A percentile compares a stretch with the other conserved stretches of the same genome.
phyloP scores from a whole-genome alignment of 2,329 filamentous ascomycete genomes.

The Pseudopithomyces chartarum region DNA sequence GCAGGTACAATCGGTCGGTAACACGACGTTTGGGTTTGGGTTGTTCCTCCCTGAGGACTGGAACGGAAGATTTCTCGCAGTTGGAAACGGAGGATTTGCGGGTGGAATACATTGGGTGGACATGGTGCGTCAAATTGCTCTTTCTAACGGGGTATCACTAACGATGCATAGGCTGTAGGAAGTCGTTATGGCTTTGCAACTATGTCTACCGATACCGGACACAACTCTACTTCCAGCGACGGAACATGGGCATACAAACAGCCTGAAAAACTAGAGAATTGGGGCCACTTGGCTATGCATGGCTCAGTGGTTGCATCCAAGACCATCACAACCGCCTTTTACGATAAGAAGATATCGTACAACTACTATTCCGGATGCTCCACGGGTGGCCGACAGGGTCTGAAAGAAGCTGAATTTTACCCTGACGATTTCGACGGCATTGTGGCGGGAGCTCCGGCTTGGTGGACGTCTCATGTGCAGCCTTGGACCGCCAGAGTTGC shows the following conservation, averaged over 20 bases:
- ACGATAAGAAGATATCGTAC: conserved; percentile 49
- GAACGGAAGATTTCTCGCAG: conserved; percentile 45
- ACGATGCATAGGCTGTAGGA: conserved; percentile 23
- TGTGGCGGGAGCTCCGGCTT: conserved; percentile 58
- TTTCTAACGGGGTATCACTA: neutral
- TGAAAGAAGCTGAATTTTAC: conserved; percentile 59
- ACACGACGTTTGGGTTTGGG: conserved; percentile 45
- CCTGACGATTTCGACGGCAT: conserved; percentile 64
- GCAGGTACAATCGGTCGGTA: conserved; percentile 42
- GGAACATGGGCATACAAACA: conserved; percentile 47
- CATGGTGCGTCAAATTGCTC: conserved; percentile 44
- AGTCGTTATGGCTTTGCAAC: conserved; percentile 49
- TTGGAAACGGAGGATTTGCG: conserved; percentile 54
- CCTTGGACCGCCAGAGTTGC: conserved; percentile 52
- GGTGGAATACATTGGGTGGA: conserved; percentile 56
- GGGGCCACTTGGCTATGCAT: conserved; percentile 48
- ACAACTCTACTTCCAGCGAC: conserved; percentile 44
- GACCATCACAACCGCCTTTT: conserved; percentile 55
- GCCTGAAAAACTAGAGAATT: conserved; percentile 47
- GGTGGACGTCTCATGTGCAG: conserved; percentile 56
- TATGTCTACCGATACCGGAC: conserved; percentile 54
- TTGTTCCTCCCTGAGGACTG: conserved; percentile 46
- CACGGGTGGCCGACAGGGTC: conserved; percentile 63
- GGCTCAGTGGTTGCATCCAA: conserved; percentile 57
- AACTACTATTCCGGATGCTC: conserved; percentile 65